Evolutionary conservation across 140 eudicot genomes (phyloP), one percentile per base, ranked within the genome.

Genomic region (Erigeron philadelphicus): DNA sequence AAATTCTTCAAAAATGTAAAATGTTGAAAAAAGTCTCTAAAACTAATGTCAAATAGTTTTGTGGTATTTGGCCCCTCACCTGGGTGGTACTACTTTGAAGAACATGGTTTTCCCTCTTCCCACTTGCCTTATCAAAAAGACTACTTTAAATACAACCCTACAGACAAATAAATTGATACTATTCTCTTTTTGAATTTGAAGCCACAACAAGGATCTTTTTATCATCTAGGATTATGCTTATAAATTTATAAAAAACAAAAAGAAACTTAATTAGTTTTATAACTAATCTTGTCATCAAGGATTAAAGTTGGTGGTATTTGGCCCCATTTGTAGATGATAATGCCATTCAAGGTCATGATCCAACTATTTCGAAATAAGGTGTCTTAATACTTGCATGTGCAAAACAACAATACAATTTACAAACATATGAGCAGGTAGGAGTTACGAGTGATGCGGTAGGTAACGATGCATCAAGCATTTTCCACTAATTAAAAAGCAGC

Each of bases 401-500:
- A 63, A 54, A 53, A 55, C 67, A 44, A 54, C 56, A 12, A 23
- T 55, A 57, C 8, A 56, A 62, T 12, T 41, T 55, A 46, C 8
- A 56, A 62, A 54, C 57, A 76, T 52, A 64, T 43, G 21, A 77
- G 47, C 64, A 56, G 15, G 62, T 64, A 35, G 18, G 47, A 35
- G 25, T 53, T 46, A 44, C 17, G 71, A 23, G 19, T 56, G 55
- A 56, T 58, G 78, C 46, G 64, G 72, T 65, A 65, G 78, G 78
- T 78, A n/a, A 78, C 41, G 65, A 57, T 50, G 78, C 78, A 78
- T 72, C 49, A 66, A 46, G 56, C 68, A 60, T 18, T 56, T 48
- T 58, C 65, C 74, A 78, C 82, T 68, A 78, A 72, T 58, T 43
- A 72, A 65, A 69, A 72, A 43, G 74, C 72, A 56, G 64, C 59